Percentiles rank a stretch among this genome's conserved stretches.
These are phyloP conservation scores for Botrytis medusae DNA, from an alignment of 2,329 filamentous ascomycete genomes.

Conservation along the genomic window DNA sequence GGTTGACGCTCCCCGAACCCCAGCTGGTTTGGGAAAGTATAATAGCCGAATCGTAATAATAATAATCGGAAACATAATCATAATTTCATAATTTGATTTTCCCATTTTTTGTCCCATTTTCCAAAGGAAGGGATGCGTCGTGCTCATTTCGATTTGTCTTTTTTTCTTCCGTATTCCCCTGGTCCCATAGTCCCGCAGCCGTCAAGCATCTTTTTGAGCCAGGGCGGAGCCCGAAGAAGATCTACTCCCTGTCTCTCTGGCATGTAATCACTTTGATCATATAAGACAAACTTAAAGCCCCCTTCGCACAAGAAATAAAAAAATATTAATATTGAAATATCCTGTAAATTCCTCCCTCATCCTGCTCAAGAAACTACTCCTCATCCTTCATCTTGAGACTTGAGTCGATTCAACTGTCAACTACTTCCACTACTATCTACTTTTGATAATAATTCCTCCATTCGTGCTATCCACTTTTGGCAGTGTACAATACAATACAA, in stretches of 20 bases:
- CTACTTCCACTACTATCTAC: background rate
- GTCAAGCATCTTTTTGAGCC: constrained; percentile 26
- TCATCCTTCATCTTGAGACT: constrained; percentile 16
- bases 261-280: constrained; percentile 35
- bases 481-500: background rate
- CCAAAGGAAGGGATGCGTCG: constrained; percentile 15
- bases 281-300: constrained; percentile 36
- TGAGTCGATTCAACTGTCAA: constrained; percentile 12
- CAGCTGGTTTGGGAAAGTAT: constrained; percentile 2
- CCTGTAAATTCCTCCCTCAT: constrained; percentile 24
- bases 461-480: background rate
- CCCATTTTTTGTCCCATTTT: constrained; percentile 6
- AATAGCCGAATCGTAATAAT: constrained; percentile 8
- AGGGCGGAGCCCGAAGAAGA: constrained; percentile 30
- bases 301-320: constrained; percentile 29
- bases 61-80: constrained; percentile 15
- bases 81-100: constrained; percentile 22
- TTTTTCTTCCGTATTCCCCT: constrained; percentile 36
- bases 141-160: constrained; percentile 37
- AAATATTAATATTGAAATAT: constrained; percentile 27
- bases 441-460: constrained; percentile 3
- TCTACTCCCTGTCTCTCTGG: constrained; percentile 33
- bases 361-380: constrained; percentile 15
- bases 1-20: constrained; percentile 20
- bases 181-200: constrained; percentile 33